Evolutionary conservation across 2,329 filamentous ascomycete genomes (phyloP).

Genomic region (Diaporthe aspalathi): DNA sequence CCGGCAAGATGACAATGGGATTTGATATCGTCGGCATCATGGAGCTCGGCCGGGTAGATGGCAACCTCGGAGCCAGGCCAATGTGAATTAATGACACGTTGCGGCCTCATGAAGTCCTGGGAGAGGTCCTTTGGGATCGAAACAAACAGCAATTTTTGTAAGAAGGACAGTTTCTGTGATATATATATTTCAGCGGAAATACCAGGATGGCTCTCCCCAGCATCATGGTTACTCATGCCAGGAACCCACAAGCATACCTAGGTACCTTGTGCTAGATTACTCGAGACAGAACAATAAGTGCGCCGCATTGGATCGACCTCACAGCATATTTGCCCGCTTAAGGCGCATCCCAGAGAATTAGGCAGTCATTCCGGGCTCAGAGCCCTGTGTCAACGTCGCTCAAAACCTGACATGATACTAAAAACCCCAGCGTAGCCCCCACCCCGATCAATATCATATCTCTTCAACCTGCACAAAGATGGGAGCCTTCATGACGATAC

Average conservation of each 20-base stretch:
- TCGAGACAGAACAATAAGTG: too few species aligned
- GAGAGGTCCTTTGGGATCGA: background rate
- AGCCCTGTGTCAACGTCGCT: background rate
- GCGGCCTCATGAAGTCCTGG: background rate
- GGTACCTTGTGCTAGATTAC: too few species aligned
- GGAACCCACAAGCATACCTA: too few species aligned
- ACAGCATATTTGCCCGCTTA: too few species aligned
- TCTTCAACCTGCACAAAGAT: background rate
- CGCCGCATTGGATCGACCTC: too few species aligned
- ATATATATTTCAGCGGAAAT: too few species aligned
- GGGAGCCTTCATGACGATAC: constrained; percentile 6
- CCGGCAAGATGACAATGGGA: constrained; percentile 10
- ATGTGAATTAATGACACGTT: background rate
- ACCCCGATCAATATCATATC: background rate
- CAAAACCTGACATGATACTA: background rate
- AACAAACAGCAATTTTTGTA: too few species aligned
- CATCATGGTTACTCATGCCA: too few species aligned
- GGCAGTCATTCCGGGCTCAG: too few species aligned
- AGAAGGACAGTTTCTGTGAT: too few species aligned
- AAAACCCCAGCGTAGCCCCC: background rate
- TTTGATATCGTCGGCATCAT: background rate
- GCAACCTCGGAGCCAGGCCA: background rate
- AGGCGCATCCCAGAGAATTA: too few species aligned
- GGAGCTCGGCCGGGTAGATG: background rate
- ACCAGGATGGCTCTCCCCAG: too few species aligned